These are phyloP conservation scores for Linnemannia hyalina DNA, from an alignment of 192 early-diverging fungal genomes.

Conservation along the genomic window DNA sequence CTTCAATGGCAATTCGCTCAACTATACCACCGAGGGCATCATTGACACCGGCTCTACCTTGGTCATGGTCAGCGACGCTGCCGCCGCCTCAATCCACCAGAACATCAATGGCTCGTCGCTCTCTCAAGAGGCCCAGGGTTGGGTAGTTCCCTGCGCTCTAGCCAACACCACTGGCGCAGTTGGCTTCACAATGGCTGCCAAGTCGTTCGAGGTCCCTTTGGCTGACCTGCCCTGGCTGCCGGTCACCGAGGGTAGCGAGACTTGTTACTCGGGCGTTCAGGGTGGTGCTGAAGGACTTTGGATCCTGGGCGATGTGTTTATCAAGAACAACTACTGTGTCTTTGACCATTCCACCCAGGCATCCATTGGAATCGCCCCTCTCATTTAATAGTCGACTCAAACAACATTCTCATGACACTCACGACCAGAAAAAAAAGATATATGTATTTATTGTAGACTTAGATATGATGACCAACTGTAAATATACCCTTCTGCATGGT, in stretches of 20 bases:
- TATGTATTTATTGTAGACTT: too few species aligned
- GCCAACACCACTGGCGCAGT: conserved; percentile 13
- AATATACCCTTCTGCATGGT: too few species aligned
- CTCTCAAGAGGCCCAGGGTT: background rate
- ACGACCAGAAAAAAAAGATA: background rate
- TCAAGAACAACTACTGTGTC: conserved; percentile 73
- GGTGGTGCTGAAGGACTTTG: conserved; percentile 26
- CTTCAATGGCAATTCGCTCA: conserved; percentile 45
- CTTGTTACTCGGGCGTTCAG: conserved; percentile 31
- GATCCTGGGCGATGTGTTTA: conserved; percentile 74
- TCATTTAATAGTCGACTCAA: background rate
- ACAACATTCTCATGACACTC: background rate
- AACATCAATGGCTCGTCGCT: background rate
- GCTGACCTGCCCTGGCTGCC: conserved; percentile 31
- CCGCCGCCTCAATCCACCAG: conserved; percentile 61
- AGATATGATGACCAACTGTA: too few species aligned
- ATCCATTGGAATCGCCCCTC: conserved; percentile 67
- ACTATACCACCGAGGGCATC: conserved; percentile 43
- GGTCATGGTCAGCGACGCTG: conserved; percentile 63
- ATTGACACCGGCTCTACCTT: conserved; percentile 77
- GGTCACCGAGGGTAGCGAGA: background rate
- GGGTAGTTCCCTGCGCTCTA: conserved; percentile 6
- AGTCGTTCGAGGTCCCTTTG: conserved; percentile 35
- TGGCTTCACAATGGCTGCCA: conserved; percentile 42
- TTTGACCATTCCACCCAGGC: conserved; percentile 64